These are phyloP conservation scores for Pseudocercospora pini-densiflorae DNA, from an alignment of 2,329 filamentous ascomycete species.

Conservation along the genomic window DNA sequence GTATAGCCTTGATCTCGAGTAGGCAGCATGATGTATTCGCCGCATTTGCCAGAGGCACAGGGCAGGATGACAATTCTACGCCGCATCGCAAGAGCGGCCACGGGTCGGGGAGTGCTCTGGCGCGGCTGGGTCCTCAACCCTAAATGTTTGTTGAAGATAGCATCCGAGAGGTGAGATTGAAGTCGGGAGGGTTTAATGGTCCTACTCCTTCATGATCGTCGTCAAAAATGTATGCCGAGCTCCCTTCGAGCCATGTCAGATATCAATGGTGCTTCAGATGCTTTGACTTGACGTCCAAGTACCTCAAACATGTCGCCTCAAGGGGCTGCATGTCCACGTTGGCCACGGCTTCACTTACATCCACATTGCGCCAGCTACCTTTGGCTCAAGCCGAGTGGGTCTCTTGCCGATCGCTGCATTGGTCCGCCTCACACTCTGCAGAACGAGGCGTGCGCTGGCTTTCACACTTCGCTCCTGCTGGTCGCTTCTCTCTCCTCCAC, in stretches of 20 bases:
- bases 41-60: background rate
- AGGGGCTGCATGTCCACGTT: background rate
- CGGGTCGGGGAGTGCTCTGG: constrained; percentile 9
- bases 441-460: constrained; percentile 26
- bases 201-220: background rate
- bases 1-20: background rate
- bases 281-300: background rate
- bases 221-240: background rate
- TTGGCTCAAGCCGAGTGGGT: constrained; percentile 16
- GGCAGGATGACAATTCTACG: background rate
- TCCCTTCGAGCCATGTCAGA: background rate
- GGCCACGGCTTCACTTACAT: background rate
- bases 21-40: background rate
- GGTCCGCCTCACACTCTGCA: constrained; percentile 20
- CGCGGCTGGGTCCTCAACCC: constrained; percentile 14
- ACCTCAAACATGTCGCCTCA: background rate
- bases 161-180: background rate
- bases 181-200: background rate
- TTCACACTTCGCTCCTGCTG: constrained; percentile 16
- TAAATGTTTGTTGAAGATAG: background rate
- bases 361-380: constrained; percentile 2
- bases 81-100: background rate
- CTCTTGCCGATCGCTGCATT: constrained; percentile 23
- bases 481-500: constrained; percentile 6
- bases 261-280: too few species aligned